phyloP scores from a whole-genome alignment of 1,139 yeast genomes.

The Sugiyamaella xylanicola region DNA sequence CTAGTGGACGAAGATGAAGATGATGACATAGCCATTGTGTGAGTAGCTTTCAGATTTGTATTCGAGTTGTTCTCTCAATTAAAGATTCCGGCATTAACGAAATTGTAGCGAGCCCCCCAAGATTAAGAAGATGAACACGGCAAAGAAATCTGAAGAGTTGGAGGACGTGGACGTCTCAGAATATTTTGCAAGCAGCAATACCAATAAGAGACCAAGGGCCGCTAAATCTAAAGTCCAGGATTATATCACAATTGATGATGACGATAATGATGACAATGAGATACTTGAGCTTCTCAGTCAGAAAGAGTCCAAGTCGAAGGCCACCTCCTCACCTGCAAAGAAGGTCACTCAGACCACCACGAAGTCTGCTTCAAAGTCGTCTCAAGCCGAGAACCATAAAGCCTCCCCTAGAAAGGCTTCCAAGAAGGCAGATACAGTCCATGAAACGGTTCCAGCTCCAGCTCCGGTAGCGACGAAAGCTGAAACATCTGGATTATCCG shows the following conservation, averaged over 20 bases:
- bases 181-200: constrained; percentile 22
- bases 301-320: constrained; percentile 13
- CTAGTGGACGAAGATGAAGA: constrained; percentile 15
- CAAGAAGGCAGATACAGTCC: background rate
- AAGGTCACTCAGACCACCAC: background rate
- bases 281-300: constrained; percentile 20
- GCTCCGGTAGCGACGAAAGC: background rate
- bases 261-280: constrained; percentile 36
- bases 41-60: too few species aligned
- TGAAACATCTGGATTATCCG: constrained; percentile 38
- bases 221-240: background rate
- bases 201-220: constrained; percentile 16
- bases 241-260: constrained; percentile 6
- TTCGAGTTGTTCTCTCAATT: too few species aligned
- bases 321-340: constrained; percentile 25
- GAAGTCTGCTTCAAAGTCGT: background rate
- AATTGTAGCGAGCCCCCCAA: background rate
- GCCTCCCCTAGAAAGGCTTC: background rate
- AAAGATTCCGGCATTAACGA: background rate
- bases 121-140: background rate
- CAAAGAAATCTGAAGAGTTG: constrained; percentile 20
- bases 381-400: constrained; percentile 9
- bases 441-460: background rate
- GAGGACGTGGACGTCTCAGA: constrained; percentile 28
- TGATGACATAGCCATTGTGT: constrained; percentile 8